A percentile compares a stretch with the other conserved stretches of the same genome.
Evolutionary conservation across 257 asterid species (phyloP).

Genomic region (Apocynum venetum): DNA sequence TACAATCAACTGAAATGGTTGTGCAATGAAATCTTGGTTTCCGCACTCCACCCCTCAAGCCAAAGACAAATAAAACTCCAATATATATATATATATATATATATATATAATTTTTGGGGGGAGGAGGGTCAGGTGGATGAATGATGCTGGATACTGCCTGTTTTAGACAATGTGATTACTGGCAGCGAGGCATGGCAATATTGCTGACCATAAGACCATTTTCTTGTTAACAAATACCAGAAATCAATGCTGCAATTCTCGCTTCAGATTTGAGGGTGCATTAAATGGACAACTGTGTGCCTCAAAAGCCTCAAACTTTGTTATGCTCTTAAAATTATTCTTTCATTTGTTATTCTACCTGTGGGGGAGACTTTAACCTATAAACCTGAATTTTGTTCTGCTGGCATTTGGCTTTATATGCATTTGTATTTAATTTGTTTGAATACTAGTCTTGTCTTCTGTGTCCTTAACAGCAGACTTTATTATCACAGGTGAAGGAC

Average conservation of each 20-base stretch:
- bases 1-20: not conserved
- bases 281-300: not conserved
- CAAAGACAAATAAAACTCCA: not conserved
- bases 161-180: not conserved
- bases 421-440: not conserved
- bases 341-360: not conserved
- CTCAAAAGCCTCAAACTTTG: not conserved
- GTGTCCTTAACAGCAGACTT: not conserved
- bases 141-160: not conserved
- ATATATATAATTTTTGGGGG: too few species aligned
- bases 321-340: not conserved
- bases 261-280: not conserved
- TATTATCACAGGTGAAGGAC: slow-evolving; percentile 64
- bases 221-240: not conserved
- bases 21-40: not conserved
- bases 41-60: not conserved
- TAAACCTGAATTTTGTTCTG: not conserved
- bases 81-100: too few species aligned
- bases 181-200: not conserved
- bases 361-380: not conserved
- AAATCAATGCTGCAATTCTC: not conserved
- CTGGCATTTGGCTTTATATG: not conserved
- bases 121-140: too few species aligned
- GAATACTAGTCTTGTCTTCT: not conserved
- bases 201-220: not conserved